Conservation (phyloP, 768 basidiomycete species). For the Tylopilus plumbeoviolaceoides region DNA sequence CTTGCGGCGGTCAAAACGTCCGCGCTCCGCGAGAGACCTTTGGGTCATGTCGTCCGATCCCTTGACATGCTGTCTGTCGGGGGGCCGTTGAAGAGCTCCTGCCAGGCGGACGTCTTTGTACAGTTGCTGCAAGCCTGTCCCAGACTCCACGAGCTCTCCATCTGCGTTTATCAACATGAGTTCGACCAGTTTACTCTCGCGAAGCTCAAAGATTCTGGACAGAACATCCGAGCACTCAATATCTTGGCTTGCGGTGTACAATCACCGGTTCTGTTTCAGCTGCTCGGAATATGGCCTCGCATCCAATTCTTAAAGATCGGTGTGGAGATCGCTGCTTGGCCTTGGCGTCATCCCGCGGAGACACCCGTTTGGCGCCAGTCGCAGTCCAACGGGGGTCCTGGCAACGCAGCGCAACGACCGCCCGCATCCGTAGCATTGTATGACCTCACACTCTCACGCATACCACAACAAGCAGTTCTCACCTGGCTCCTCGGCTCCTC, state of each 20-base stretch:
- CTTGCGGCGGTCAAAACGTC: slow-evolving; percentile 14
- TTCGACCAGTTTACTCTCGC: slow-evolving; percentile 25
- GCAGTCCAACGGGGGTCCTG: neutral
- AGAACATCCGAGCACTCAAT: slow-evolving; percentile 31
- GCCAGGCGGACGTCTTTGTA: slow-evolving; percentile 10
- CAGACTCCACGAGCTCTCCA: slow-evolving; percentile 32
- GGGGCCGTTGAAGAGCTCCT: neutral
- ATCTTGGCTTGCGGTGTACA: slow-evolving; percentile 36
- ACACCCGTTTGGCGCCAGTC: slow-evolving; percentile 7
- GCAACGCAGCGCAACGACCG: neutral
- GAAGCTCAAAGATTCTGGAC: slow-evolving; percentile 21
- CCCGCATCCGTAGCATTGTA: slow-evolving; percentile 30
- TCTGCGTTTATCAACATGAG: slow-evolving; percentile 27
- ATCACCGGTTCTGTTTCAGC: slow-evolving; percentile 41
- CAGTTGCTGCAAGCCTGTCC: slow-evolving; percentile 26
- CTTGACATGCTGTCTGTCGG: slow-evolving; percentile 21
- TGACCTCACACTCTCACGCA: slow-evolving; percentile 38
- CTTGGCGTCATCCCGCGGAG: slow-evolving; percentile 24
- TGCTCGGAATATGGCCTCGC: slow-evolving; percentile 36
- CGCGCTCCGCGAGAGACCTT: slow-evolving; percentile 10
- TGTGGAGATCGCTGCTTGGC: slow-evolving; percentile 34
- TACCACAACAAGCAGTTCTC: slow-evolving; percentile 29
- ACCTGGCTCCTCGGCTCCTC: slow-evolving; percentile 39
- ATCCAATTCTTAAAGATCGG: slow-evolving; percentile 38
- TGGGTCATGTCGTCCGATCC: slow-evolving; percentile 18